Conservation (phyloP, 306 rosid species). For the Sindora glabra region DNA sequence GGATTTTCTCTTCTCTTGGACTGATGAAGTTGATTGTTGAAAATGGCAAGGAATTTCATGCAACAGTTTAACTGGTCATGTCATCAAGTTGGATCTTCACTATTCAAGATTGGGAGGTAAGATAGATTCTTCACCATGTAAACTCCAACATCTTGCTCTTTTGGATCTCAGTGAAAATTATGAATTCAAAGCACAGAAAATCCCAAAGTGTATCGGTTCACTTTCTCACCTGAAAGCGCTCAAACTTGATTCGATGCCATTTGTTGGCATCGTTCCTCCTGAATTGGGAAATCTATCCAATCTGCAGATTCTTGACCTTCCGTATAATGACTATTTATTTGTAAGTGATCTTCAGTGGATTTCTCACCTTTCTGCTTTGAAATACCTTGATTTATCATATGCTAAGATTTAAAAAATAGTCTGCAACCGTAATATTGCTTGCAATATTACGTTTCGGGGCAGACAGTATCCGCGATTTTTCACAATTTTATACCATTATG, state of each 20-base stretch:
- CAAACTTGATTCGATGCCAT: neutral
- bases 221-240: neutral
- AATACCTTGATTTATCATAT: neutral
- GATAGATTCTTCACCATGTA: conserved; percentile 10
- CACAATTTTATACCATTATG: too few species aligned
- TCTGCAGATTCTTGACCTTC: too few species aligned
- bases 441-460: too few species aligned
- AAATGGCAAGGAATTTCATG: conserved; percentile 13
- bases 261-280: neutral
- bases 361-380: neutral
- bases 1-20: neutral
- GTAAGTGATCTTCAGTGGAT: neutral
- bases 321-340: too few species aligned
- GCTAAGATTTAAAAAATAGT: too few species aligned
- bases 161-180: neutral
- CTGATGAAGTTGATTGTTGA: conserved; percentile 14
- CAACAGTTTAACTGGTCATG: conserved; percentile 7
- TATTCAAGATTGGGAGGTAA: neutral
- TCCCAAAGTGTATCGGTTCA: conserved; percentile 26
- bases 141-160: conserved; percentile 1
- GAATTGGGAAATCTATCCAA: too few species aligned
- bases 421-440: too few species aligned
- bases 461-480: too few species aligned
- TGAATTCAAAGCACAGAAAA: neutral
- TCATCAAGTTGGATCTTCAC: neutral